Percentiles rank a stretch among this genome's conserved stretches.
These are phyloP conservation scores for Monilinia polystroma DNA, from an alignment of 2,329 filamentous ascomycete species.

Conservation along the genomic window DNA sequence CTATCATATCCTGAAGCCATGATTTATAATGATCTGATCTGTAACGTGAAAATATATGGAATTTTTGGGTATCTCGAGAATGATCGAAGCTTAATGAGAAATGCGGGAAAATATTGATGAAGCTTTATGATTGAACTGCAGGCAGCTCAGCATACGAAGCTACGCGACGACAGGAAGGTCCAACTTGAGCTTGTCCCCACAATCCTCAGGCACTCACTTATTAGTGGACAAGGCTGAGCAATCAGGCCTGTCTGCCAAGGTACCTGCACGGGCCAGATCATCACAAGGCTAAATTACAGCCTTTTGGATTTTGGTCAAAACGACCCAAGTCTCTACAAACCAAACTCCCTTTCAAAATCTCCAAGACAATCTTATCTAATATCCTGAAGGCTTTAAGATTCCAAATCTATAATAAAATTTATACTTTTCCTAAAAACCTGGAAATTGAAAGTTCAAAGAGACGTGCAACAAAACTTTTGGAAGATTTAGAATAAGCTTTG, in stretches of 20 bases:
- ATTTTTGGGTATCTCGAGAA: constrained; percentile 26
- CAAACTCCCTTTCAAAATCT: not conserved
- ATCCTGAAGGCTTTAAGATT: not conserved
- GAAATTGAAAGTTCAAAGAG: not conserved
- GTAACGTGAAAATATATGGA: constrained; percentile 18
- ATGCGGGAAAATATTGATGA: constrained; percentile 24
- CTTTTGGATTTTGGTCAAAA: not conserved
- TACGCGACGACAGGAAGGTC: constrained; percentile 27
- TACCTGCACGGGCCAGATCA: not conserved
- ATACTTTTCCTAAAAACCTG: not conserved
- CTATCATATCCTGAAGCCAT: constrained; percentile 98
- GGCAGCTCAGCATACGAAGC: constrained; percentile 37
- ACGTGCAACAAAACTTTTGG: constrained; percentile 10
- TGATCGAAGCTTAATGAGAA: constrained; percentile 24
- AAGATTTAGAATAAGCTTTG: constrained; percentile 12
- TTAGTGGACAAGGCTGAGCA: constrained; percentile 14
- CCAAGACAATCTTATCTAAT: not conserved
- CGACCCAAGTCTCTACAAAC: not conserved
- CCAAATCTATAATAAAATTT: not conserved
- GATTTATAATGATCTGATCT: constrained; percentile 38
- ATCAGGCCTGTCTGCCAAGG: not conserved
- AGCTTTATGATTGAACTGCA: constrained; percentile 28
- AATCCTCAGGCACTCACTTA: constrained; percentile 21
- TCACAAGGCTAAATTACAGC: constrained; percentile 3
- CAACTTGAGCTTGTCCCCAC: not conserved